These are phyloP conservation scores for Oidiodendron maius DNA, from an alignment of 495 filamentous ascomycete genomes.

Conservation along the genomic window DNA sequence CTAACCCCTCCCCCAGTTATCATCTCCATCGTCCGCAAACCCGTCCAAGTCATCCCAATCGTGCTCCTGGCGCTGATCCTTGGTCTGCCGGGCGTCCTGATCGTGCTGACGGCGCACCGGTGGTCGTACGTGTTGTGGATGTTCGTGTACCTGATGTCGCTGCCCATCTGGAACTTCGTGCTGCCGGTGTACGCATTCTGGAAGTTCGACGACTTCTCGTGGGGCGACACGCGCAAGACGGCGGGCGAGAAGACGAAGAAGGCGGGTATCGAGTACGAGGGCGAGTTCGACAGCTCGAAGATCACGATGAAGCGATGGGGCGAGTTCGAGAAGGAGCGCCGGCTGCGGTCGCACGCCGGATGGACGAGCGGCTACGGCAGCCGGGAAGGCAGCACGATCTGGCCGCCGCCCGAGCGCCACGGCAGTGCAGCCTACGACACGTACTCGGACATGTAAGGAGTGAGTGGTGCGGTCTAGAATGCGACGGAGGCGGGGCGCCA, in stretches of 20 bases:
- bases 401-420: conserved; percentile 1
- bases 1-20: conserved; percentile 52
- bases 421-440: conserved; percentile 17
- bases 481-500: not conserved
- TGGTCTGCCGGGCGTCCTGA: conserved; percentile 86
- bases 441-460: conserved; percentile 17
- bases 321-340: conserved; percentile 75
- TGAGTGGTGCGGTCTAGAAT: not conserved
- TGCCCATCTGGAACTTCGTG: conserved; percentile 97
- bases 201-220: conserved; percentile 99
- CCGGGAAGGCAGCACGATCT: conserved; percentile 12
- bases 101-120: conserved; percentile 93
- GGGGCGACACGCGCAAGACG: conserved; percentile 97
- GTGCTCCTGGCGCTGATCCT: conserved; percentile 88
- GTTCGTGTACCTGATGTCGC: conserved; percentile 87
- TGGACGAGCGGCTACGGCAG: conserved; percentile 13
- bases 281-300: conserved; percentile 95
- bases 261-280: conserved; percentile 78
- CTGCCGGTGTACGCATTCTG: conserved; percentile 94
- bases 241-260: conserved; percentile 80
- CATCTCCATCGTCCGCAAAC: conserved; percentile 74
- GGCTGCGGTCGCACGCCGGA: conserved; percentile 12
- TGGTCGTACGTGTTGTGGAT: conserved; percentile 95
- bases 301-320: conserved; percentile 98
- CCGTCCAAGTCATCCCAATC: conserved; percentile 88